Base-by-base conservation (phyloP, 257 asterid species). In the Verbena officinalis region DNA sequence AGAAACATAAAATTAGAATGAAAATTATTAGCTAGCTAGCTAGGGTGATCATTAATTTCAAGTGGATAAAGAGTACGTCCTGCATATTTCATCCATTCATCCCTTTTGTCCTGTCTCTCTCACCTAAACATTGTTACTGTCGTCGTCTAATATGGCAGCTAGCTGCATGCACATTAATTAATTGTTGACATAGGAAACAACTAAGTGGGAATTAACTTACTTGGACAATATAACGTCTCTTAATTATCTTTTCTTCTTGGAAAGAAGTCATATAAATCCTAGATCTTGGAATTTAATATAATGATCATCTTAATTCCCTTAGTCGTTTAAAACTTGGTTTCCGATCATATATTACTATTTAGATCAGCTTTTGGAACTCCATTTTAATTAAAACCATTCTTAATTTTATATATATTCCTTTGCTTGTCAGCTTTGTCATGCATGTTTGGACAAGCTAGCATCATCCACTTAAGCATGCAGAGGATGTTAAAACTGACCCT, bases 361-460 rank as follows among this genome's bases (percentile, higher is more conserved):
- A 24, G 68, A 56, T 31, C 5, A 62, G 22, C 34, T 23, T 9
- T 63, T 49, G 69, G 75, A 68, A 55, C 63, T 62, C 40, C 34
- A 72, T 65, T 27, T 48, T 40, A 15, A 50, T 48, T 40, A 15
- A 50, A 40, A 42, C 11, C 49, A 64, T 50, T 50, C 13, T 42
- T 33, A 27, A 27, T 27, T 27, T 27, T 27, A 27, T 2, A 50
- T 45, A 56, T 48, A 57, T 36, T 55, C 69, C 53, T 15, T 54
- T 22, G 36, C 46, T 34, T 17, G 53, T 69, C 73, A 59, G 20
- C 14, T 56, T 71, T 71, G 77, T 62, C 75, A 57, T 57, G 72
- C 73, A 71, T 71, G 66, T 57, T 76, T 76, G 78, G 77, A 67
- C 48, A 55, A 69, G n/a, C n/a, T n/a, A n/a, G 81, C 15, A 76